A percentile compares a stretch with the other conserved stretches of the same genome.
These are phyloP conservation scores for Fusarium aywerte DNA, from an alignment of 2,329 filamentous ascomycete species.

Conservation along the genomic window DNA sequence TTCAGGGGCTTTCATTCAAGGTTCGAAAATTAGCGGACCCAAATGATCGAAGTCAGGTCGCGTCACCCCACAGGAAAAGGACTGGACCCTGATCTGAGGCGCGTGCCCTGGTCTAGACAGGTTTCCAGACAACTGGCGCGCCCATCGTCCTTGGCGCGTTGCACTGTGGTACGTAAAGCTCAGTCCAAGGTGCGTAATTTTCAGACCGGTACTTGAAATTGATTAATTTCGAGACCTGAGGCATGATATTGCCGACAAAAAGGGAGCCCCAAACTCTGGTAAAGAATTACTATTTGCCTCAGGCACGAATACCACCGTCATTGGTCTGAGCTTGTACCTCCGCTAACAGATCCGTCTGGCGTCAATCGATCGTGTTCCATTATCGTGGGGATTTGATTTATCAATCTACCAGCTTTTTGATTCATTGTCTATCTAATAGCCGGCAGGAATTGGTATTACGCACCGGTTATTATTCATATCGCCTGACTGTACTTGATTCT, in stretches of 20 bases:
- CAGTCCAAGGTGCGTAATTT: slow-evolving; percentile 40
- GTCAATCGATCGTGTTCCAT: slow-evolving; percentile 14
- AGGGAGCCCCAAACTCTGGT: not conserved
- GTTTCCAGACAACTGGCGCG: slow-evolving; percentile 1
- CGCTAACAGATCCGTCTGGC: slow-evolving; percentile 19
- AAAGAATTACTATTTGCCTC: slow-evolving; percentile 42
- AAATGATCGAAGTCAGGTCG: slow-evolving; percentile 20
- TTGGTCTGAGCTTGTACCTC: slow-evolving; percentile 37
- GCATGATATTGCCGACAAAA: slow-evolving; percentile 28
- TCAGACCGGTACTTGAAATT: slow-evolving; percentile 1
- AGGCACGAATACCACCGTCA: slow-evolving; percentile 44
- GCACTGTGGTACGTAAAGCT: slow-evolving; percentile 37
- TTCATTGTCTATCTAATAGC: too few species aligned
- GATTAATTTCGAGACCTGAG: slow-evolving; percentile 33
- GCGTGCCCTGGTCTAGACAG: slow-evolving; percentile 15
- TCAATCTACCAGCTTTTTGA: slow-evolving; percentile 12
- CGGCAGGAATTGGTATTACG: not conserved
- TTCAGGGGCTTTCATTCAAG: slow-evolving; percentile 31
- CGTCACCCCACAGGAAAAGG: slow-evolving; percentile 32
- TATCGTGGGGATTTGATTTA: slow-evolving; percentile 31
- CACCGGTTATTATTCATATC: not conserved
- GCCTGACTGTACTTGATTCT: not conserved
- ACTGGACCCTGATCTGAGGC: slow-evolving; percentile 36
- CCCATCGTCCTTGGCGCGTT: slow-evolving; percentile 1
- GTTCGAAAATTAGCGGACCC: slow-evolving; percentile 12